Conservation (phyloP, 495 filamentous ascomycete genomes). For the Parathielavia hyrcaniae region DNA sequence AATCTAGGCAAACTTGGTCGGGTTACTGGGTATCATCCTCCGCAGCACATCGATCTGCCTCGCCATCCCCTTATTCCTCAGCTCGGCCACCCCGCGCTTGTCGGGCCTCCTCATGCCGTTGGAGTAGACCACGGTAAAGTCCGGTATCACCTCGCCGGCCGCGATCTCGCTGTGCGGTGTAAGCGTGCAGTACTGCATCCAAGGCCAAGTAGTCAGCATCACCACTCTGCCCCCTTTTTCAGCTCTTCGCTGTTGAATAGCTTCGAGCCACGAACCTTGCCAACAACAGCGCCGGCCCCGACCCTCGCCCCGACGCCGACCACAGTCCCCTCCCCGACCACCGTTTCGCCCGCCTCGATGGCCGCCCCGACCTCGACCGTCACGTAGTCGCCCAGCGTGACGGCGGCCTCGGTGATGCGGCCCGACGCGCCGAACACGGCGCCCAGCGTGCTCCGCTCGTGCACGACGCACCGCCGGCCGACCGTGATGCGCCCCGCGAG, state of each 20-base stretch:
- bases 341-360: constrained; percentile 53
- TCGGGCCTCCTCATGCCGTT: constrained; percentile 52
- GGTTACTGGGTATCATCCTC: constrained; percentile 57
- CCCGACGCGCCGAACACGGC: constrained; percentile 30
- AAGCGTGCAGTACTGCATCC: constrained; percentile 48
- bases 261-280: constrained; percentile 53
- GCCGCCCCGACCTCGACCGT: constrained; percentile 56
- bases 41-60: constrained; percentile 59
- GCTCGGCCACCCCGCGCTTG: constrained; percentile 46
- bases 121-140: constrained; percentile 62
- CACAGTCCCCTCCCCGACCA: constrained; percentile 55
- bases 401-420: constrained; percentile 30
- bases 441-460: constrained; percentile 63
- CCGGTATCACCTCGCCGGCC: constrained; percentile 51
- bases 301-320: constrained; percentile 57
- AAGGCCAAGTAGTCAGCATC: neutral
- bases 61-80: constrained; percentile 50
- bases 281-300: constrained; percentile 57
- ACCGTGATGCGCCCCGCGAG: constrained; percentile 63
- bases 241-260: no score
- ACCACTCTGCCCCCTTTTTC: no score
- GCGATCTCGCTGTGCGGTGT: constrained; percentile 46
- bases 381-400: constrained; percentile 52
- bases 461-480: constrained; percentile 66
- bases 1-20: constrained; percentile 50